Evolutionary conservation across 2,329 filamentous ascomycete genomes (phyloP).

Genomic region (Ophiostoma ips): DNA sequence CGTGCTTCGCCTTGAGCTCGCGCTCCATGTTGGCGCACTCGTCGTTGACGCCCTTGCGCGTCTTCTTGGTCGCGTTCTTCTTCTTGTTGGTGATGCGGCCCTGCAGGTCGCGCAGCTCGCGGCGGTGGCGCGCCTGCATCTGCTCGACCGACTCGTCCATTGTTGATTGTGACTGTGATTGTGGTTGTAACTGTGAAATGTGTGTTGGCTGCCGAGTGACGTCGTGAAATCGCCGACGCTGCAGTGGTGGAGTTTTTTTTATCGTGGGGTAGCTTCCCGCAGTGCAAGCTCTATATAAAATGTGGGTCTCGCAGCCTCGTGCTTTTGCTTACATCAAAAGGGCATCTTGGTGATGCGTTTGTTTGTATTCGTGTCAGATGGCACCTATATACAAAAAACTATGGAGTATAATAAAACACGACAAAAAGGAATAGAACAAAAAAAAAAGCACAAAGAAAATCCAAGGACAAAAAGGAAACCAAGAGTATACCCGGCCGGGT

Average conservation of each 20-base stretch:
- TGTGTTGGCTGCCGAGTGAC: background rate
- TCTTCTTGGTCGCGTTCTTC: conserved; percentile 89
- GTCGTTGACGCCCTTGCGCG: conserved; percentile 56
- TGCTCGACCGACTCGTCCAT: conserved; percentile 51
- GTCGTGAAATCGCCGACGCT: background rate
- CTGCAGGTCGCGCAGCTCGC: conserved; percentile 79
- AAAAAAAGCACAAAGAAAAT: background rate
- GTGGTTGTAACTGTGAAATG: too few species aligned
- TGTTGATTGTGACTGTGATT: background rate
- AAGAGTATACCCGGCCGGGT: background rate
- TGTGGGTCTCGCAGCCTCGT: background rate
- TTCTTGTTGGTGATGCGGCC: conserved; percentile 84
- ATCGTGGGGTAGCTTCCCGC: conserved; percentile 3
- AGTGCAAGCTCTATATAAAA: background rate
- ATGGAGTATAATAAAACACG: background rate
- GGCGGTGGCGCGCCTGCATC: conserved; percentile 66
- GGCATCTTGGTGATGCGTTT: background rate
- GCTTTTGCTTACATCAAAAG: too few species aligned
- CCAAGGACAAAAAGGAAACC: background rate
- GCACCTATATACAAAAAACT: conserved; percentile 6
- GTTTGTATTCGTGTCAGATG: conserved; percentile 8
- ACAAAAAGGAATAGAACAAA: background rate
- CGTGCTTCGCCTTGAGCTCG: conserved; percentile 51
- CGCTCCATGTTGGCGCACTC: conserved; percentile 62
- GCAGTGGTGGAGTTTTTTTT: background rate